Percentiles rank a stretch among this genome's conserved stretches.
Evolutionary conservation across 495 filamentous ascomycete species (phyloP).

Genomic region (Aspergillus sclerotiicarbonarius): DNA sequence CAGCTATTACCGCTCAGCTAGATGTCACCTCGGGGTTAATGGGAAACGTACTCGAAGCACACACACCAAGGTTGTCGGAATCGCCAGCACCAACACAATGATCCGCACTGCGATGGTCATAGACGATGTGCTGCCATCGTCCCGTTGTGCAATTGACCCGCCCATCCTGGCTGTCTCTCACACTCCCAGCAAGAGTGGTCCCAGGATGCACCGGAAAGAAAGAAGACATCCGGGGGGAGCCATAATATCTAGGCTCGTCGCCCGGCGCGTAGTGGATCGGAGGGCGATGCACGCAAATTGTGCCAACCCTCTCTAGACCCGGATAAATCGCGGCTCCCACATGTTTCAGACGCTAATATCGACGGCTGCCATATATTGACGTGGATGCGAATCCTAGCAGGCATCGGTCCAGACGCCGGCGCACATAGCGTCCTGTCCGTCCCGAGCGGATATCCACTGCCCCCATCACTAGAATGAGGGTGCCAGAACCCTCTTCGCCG

Average conservation of each 20-base stretch:
- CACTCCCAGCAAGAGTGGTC: neutral
- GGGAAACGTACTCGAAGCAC: conserved; percentile 2
- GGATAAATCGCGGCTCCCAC: neutral
- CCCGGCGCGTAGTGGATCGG: neutral
- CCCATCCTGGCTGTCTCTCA: neutral
- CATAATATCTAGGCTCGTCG: neutral
- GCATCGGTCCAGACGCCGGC: neutral
- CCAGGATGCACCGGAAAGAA: neutral
- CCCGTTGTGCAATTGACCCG: neutral
- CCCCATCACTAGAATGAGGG: neutral
- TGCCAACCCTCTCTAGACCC: no score
- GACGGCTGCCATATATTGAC: neutral
- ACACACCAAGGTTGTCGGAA: conserved; percentile 8
- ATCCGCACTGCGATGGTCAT: conserved; percentile 6
- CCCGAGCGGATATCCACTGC: neutral
- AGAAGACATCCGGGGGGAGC: neutral
- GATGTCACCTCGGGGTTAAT: neutral
- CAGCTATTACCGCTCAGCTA: neutral
- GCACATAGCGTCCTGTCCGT: neutral
- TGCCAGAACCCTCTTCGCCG: neutral
- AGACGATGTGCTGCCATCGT: conserved; percentile 6
- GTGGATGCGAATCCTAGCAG: neutral
- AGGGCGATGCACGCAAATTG: neutral
- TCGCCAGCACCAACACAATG: conserved; percentile 9
- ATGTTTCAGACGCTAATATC: neutral